Evolutionary conservation across 2,329 filamentous ascomycete species (phyloP), one percentile per base, ranked within the genome.

Genomic region (Monilinia laxa): DNA sequence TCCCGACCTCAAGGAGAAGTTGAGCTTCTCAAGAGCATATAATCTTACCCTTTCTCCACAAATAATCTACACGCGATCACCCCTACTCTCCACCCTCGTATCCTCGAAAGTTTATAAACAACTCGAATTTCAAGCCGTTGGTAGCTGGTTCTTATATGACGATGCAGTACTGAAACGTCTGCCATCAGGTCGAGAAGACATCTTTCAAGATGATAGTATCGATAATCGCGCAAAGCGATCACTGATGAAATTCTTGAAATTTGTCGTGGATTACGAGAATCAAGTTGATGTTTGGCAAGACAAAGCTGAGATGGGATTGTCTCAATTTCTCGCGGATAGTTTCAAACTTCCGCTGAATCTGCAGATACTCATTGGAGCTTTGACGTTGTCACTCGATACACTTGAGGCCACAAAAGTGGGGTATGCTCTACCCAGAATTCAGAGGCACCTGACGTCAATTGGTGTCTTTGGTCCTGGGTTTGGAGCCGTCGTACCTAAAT

Each of bases 171-270:
- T 97, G 47, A 81, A 84, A 62, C 90, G 90, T 67, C 90, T 98
- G 62, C 94, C 95, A 0, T 93, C 91, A 70, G 93, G 91, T 38
- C 87, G 94, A 71, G 94, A 99, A 79, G 94, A 97, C 79, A 87
- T 98, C 55, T 97, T 97, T 77, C 86, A 89, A 58, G 90, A 92
- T 76, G 85, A 86, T 47, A 83, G 83, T 31, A 90, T 98, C 66
- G 87, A 92, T 56, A 84, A 90, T 71, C 90, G 90, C 70, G 87
- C 92, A 7, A 98, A 98, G 80, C 88, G 94, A 64, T 85, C 86
- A 12, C 79, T 98, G 74, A 97, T 97, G 90, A 96, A 96, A 78
- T 96, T 97, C 74, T 83, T 98, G 74, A 93, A 94, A 77, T 94
- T 95, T 76, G 90, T 97, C 64, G 82, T 88, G 68, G 86, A 92